Base-by-base conservation (phyloP, 2,329 filamentous ascomycete species). In the Penicillium verrucosum region DNA sequence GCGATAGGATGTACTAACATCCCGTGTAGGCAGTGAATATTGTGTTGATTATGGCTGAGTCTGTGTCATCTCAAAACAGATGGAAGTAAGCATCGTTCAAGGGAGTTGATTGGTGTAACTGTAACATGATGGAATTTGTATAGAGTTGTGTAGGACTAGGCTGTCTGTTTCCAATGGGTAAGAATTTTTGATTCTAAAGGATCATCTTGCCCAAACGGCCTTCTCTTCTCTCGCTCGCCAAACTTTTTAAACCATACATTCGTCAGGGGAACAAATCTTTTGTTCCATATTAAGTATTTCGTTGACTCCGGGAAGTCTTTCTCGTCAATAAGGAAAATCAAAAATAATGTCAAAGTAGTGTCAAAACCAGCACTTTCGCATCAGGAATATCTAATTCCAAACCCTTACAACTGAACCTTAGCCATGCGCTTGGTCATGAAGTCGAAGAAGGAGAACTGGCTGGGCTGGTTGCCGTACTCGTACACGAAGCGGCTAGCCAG, bases 371-470 rank as follows among this genome's bases (percentile, higher is more conserved):
- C 14, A 14, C n/a, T 21, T 36, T 30, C 41, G 53, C 18, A 34
- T 32, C 43, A 45, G 14, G 18, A 58, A 44, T 64, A 55, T 45
- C 18, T 12, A 40, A 30, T 30, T n/a, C 54, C 41, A 46, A 45
- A 10, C 16, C 34, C 36, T 52, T 68, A 73, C 30, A 65, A 66
- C 62, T 69, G 60, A 50, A 66, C 54, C 57, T 68, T 59, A 54
- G 68, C 58, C 60, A 73, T 60, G 56, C 73, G 67, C 65, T 73
- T 73, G 63, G 71, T 74, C 73, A 75, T 75, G 63, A 97, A 99
- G 73, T 96, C 91, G 77, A 96, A 99, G 82, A 99, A 99, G 38
- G 93, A 92, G 79, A 99, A 97, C 70, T 97, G 93, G 79, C 89
- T 94, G 5, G 94, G 92, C 64, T 85, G 88, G 73, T 92, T 92